Base-by-base conservation (phyloP, 1,139 yeast genomes). In the Candida glucosophila region DNA sequence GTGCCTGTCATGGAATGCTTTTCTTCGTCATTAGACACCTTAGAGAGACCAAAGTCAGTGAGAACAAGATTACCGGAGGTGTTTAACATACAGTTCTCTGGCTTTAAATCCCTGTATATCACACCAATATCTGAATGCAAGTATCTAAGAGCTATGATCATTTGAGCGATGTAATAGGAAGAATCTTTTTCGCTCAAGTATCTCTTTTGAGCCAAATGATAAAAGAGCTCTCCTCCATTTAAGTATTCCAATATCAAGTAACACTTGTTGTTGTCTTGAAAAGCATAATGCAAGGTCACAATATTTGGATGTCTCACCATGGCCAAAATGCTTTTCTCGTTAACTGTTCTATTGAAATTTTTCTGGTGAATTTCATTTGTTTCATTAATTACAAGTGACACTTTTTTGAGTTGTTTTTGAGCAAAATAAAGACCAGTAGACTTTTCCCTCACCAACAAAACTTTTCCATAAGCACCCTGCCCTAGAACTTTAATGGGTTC, bases 1-100 rank as follows among this genome's bases (percentile, higher is more conserved):
- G 95, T 85, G 0, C 96, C 96, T 17, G 85, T 77, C 41, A 86
- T 71, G 2, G 94, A 76, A 35, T 70, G 80, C 51, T 76, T 80
- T 26, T 64, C 56, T 28, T 49, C 44, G 14, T 42, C 45, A 13
- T 22, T 37, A 28, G 31, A 40, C 12, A 39, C 44, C 44, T 85
- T 85, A 24, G 92, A 80, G 15, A 86, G 59, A 1, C 96, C 96
- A 51, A 86, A 86, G 50, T 86, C 96, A 0, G 96, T 86, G 32
- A 86, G 56, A 2, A 85, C 82, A 32, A 86, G 55, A 45, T 80
- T 82, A 0, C 96, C 96, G 17, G 64, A 60, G 10, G 70, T 61
- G 42, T 85, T 86, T 25, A 86, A 58, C 37, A 86, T 56, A 50
- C 95, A 85, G 44, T 86, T 86, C 45, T 86, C 96, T 0, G 96